These are phyloP conservation scores for Krasilnikovozyma curviuscula DNA, from an alignment of 768 basidiomycete species.

Conservation along the genomic window DNA sequence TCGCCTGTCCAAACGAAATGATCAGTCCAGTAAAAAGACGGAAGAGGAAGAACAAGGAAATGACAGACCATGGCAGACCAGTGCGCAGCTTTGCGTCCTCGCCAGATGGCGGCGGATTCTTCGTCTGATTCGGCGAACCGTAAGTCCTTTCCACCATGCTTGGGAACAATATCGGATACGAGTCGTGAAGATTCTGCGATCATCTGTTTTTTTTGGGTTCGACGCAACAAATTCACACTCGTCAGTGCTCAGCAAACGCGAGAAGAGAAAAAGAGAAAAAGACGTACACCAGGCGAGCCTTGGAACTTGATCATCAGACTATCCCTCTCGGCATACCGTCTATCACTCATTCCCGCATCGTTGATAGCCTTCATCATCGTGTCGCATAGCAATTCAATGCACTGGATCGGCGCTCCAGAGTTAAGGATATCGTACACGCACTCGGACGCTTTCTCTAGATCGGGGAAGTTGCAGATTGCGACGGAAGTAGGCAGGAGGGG, in stretches of 20 bases:
- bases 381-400: conserved; percentile 4
- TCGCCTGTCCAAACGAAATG: background rate
- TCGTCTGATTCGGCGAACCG: background rate
- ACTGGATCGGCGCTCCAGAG: conserved; percentile 10
- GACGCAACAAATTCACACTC: no score
- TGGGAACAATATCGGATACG: conserved; percentile 5
- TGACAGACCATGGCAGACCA: conserved; percentile 8
- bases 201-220: conserved; percentile 3
- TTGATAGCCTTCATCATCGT: conserved; percentile 15
- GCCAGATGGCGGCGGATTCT: conserved; percentile 9
- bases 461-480: conserved; percentile 69
- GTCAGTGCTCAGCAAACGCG: no score
- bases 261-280: background rate
- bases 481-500: conserved; percentile 66
- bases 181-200: conserved; percentile 3
- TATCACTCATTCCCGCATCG: background rate
- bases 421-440: conserved; percentile 46
- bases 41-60: background rate
- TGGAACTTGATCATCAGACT: conserved; percentile 85
- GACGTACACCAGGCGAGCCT: conserved; percentile 29
- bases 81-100: conserved; percentile 7
- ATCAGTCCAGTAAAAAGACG: background rate
- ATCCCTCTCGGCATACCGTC: conserved; percentile 47
- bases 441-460: conserved; percentile 53
- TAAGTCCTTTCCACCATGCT: conserved; percentile 5